Base-by-base conservation (phyloP, 257 asterid genomes). In the Jaltomata sinuosa region DNA sequence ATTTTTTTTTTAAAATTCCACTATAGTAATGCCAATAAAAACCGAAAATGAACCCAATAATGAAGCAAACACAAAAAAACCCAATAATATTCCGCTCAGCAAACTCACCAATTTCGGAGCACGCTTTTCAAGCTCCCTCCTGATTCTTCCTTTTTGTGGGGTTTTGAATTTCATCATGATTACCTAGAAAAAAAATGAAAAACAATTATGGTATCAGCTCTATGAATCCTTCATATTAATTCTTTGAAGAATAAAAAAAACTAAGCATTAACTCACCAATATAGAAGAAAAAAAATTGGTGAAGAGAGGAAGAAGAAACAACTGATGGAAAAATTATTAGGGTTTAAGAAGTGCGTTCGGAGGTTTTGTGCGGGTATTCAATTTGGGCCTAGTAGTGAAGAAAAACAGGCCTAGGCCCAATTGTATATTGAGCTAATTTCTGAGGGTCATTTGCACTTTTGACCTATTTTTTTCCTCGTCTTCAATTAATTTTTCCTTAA, bases 31-130 rank as follows among this genome's bases (percentile, higher is more conserved):
- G 4, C 69, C 69, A 61, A 12, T 61, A 61, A 53, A 25, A 27
- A 61, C 11, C 19, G 4, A 25, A 61, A 61, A 61, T 61, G 2
- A 62, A 40, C 71, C 15, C 11, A 27, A 62, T 15, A 64, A 65
- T 65, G 42, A 11, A 31, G 7, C 42, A 7, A 65, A 65, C 42
- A 14, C 42, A 29, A 7, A 21, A n/a, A 16, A 64, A 2, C 21
- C 21, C 22, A 65, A 3, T 47, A 42, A 10, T 64, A 31, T 65
- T 65, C 74, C 8, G 42, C 42, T 7, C 22, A 1, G 29, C 1
- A 19, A 68, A 68, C 78, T 89, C 82, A 93, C 99, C 32, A 96
- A 93, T 83, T 93, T 96, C 4, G 99, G 99, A 71, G 79, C 79
- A 71, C 79, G 79, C 11, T 71, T 71, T 40, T 71, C 79, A 40